A percentile compares a stretch with the other conserved stretches of the same genome.
These are phyloP conservation scores for Dothistroma septosporum DNA, from an alignment of 2,329 filamentous ascomycete genomes.

Conservation along the genomic window DNA sequence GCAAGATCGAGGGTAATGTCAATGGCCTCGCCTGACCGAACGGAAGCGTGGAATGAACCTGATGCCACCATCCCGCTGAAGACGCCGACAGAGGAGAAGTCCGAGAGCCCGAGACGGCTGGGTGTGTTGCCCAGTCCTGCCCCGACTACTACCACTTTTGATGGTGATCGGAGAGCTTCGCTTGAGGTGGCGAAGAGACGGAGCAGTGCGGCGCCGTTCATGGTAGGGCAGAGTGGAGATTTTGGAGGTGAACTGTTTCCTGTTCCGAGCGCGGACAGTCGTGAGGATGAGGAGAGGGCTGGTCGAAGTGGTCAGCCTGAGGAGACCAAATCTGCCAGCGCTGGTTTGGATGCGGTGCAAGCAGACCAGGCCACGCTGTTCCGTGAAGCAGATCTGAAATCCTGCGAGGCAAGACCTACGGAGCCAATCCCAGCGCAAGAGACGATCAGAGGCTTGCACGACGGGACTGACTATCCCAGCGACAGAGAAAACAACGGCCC, in stretches of 20 bases:
- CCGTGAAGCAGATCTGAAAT: not conserved
- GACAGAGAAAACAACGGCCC: not conserved
- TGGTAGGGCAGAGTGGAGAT: not conserved
- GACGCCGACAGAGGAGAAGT: slow-evolving; percentile 7
- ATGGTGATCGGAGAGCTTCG: slow-evolving; percentile 11
- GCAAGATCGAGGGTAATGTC: slow-evolving; percentile 1
- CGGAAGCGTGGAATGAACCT: slow-evolving; percentile 27
- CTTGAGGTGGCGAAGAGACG: slow-evolving; percentile 9
- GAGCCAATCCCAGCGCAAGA: not conserved
- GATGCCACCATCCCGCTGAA: slow-evolving; percentile 20
- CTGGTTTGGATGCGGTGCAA: not conserved
- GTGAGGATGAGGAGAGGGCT: not conserved
- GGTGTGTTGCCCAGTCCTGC: slow-evolving; percentile 32
- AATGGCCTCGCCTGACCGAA: slow-evolving; percentile 10
- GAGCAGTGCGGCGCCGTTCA: slow-evolving; percentile 8
- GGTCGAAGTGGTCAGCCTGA: not conserved
- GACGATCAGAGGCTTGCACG: not conserved
- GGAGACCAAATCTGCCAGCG: not conserved
- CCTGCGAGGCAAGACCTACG: not conserved
- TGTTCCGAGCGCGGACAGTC: slow-evolving; percentile 5
- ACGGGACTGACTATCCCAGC: not conserved
- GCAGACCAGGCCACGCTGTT: not conserved
- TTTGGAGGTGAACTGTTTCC: slow-evolving; percentile 3
- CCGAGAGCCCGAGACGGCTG: slow-evolving; percentile 17
- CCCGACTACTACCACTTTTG: slow-evolving; percentile 18